phyloP scores from a whole-genome alignment of 1,139 yeast species.

The Taphrina deformans region DNA sequence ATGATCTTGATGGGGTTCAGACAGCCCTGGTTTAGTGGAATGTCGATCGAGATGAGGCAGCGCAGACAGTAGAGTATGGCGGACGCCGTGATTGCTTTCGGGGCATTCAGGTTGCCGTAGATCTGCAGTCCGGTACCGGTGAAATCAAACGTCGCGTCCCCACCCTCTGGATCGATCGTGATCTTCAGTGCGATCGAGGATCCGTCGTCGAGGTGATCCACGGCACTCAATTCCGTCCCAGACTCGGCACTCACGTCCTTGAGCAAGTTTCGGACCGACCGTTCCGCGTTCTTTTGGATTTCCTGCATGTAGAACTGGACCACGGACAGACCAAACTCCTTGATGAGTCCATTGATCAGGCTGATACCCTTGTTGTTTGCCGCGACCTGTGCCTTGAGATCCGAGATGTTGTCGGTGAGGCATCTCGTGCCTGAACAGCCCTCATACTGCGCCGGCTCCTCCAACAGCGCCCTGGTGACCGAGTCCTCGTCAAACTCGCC shows the following conservation, averaged over 20 bases:
- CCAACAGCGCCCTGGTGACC: conserved; percentile 51
- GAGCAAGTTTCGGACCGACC: conserved; percentile 54
- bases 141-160: conserved; percentile 60
- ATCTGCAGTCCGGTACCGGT: conserved; percentile 62
- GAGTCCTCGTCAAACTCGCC: conserved; percentile 61
- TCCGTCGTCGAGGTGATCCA: conserved; percentile 64
- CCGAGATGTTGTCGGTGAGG: conserved; percentile 60
- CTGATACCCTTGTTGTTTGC: conserved; percentile 65
- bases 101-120: conserved; percentile 61
- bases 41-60: conserved; percentile 70
- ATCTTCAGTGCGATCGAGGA: conserved; percentile 54
- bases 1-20: conserved; percentile 64
- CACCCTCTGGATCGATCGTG: conserved; percentile 50
- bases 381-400: conserved; percentile 66
- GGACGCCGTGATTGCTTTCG: conserved; percentile 60
- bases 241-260: conserved; percentile 46
- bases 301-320: conserved; percentile 63
- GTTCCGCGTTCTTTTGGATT: conserved; percentile 61
- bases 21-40: conserved; percentile 85
- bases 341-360: conserved; percentile 53
- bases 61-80: conserved; percentile 77
- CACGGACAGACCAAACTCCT: conserved; percentile 54
- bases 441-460: conserved; percentile 56
- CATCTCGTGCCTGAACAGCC: conserved; percentile 65
- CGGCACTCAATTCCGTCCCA: conserved; percentile 50